Conservation (phyloP, 495 filamentous ascomycete species). For the Daldinia childiae region DNA sequence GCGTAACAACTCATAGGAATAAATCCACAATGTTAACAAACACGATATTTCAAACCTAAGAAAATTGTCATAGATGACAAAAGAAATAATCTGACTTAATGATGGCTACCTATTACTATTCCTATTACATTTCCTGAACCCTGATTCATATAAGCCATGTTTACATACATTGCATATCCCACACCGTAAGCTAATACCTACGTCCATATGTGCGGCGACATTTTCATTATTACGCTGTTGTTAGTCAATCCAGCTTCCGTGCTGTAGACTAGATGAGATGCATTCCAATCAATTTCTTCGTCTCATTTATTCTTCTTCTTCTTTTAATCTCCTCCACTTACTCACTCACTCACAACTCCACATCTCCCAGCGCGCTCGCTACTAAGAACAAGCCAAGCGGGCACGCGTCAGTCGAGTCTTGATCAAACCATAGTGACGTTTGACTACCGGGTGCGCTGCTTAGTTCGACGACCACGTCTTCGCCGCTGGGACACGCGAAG, state of each 20-base stretch:
- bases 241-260: not conserved
- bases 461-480: slow-evolving; percentile 62
- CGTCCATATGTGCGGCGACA: not conserved
- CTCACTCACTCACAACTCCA: slow-evolving; percentile 19
- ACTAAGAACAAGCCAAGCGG: slow-evolving; percentile 74
- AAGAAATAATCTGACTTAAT: slow-evolving; percentile 30
- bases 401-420: slow-evolving; percentile 68
- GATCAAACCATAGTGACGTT: slow-evolving; percentile 68
- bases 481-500: slow-evolving; percentile 65
- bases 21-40: not conserved
- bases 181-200: slow-evolving; percentile 17
- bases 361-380: slow-evolving; percentile 7
- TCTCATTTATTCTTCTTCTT: not conserved
- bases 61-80: slow-evolving; percentile 14
- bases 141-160: slow-evolving; percentile 11
- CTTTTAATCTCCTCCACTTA: not conserved
- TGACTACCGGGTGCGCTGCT: slow-evolving; percentile 54
- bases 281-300: slow-evolving; percentile 15
- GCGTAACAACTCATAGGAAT: not conserved
- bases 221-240: slow-evolving; percentile 19
- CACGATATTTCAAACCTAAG: not conserved
- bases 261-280: not conserved
- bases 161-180: not conserved
- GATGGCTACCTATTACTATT: slow-evolving; percentile 30
- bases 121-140: slow-evolving; percentile 21